A percentile compares a stretch with the other conserved stretches of the same genome.
phyloP scores from a whole-genome alignment of 1,284 basidiomycete genomes.

The Tilletia walkeri region DNA sequence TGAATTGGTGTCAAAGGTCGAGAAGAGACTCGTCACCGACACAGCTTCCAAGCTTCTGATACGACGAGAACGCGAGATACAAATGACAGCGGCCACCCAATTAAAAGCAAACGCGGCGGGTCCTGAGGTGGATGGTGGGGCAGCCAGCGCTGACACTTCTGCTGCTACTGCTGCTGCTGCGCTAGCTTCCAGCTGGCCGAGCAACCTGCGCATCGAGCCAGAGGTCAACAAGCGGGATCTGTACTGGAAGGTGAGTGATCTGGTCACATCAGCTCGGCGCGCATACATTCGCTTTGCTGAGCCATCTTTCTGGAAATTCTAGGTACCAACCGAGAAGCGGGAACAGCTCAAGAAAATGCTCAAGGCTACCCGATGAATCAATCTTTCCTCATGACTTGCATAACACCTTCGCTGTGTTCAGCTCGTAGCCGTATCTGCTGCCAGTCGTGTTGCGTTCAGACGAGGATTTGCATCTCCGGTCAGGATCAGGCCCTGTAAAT shows the following conservation, averaged over 20 bases:
- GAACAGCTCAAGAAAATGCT: constrained; percentile 1
- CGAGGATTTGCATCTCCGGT: too few relatives aligned
- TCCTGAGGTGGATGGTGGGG: neutral
- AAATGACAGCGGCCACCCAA: too few relatives aligned
- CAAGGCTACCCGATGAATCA: neutral
- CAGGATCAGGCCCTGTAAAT: too few relatives aligned
- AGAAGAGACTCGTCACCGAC: neutral
- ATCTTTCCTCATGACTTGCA: too few relatives aligned
- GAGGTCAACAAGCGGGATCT: constrained; percentile 34
- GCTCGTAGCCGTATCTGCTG: too few relatives aligned
- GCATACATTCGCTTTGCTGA: neutral
- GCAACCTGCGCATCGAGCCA: constrained; percentile 33
- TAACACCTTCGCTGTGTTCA: too few relatives aligned
- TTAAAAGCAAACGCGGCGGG: neutral
- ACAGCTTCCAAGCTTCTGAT: constrained; percentile 1
- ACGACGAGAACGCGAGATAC: constrained; percentile 12
- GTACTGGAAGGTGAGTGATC: constrained; percentile 38
- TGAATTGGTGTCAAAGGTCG: neutral
- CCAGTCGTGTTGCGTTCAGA: too few relatives aligned
- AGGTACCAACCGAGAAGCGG: constrained; percentile 8
- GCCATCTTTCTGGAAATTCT: neutral
- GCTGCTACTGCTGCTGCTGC: neutral
- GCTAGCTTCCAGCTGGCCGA: constrained; percentile 18
- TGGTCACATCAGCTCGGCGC: neutral
- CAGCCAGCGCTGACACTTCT: neutral